phyloP scores from a whole-genome alignment of 2,329 filamentous ascomycete genomes.

The Paecilomyces dactylethromorphus region DNA sequence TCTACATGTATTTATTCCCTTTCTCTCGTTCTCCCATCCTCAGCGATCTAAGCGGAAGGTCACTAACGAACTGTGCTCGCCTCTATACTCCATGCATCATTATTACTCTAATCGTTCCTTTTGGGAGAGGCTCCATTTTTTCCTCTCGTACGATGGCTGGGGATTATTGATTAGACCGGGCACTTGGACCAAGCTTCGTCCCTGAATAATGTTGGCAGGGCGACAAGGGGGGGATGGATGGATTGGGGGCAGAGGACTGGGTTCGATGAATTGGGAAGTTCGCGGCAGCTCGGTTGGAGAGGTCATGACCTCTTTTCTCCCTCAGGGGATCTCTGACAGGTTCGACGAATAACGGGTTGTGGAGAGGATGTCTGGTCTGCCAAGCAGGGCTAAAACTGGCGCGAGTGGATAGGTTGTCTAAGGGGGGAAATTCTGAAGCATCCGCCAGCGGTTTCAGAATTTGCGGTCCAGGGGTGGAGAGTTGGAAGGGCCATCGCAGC shows the following conservation, averaged over 20 bases:
- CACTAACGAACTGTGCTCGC: neutral
- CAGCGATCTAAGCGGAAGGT: neutral
- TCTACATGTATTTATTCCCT: neutral
- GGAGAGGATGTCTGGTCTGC: neutral
- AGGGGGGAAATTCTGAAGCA: slow-evolving; percentile 8
- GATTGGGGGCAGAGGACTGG: too few relatives aligned
- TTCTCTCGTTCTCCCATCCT: neutral
- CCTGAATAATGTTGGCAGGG: neutral
- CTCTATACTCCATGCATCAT: neutral
- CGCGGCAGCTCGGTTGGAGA: neutral
- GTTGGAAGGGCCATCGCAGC: neutral
- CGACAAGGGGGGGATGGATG: neutral
- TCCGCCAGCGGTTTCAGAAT: slow-evolving; percentile 9
- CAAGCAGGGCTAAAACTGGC: slow-evolving; percentile 7
- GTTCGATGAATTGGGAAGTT: neutral
- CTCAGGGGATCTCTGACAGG: neutral
- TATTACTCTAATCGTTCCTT: neutral
- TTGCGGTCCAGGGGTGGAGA: neutral
- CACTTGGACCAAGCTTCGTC: neutral
- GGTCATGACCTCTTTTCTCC: neutral
- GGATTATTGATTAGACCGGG: neutral
- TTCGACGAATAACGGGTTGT: neutral
- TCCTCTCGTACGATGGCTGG: neutral
- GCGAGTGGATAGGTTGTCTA: neutral
- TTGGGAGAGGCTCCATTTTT: neutral